A percentile compares a stretch with the other conserved stretches of the same genome.
Evolutionary conservation across 176 grass and related monocot species (phyloP).

Genomic region (Miscanthus lutarioriparius): DNA sequence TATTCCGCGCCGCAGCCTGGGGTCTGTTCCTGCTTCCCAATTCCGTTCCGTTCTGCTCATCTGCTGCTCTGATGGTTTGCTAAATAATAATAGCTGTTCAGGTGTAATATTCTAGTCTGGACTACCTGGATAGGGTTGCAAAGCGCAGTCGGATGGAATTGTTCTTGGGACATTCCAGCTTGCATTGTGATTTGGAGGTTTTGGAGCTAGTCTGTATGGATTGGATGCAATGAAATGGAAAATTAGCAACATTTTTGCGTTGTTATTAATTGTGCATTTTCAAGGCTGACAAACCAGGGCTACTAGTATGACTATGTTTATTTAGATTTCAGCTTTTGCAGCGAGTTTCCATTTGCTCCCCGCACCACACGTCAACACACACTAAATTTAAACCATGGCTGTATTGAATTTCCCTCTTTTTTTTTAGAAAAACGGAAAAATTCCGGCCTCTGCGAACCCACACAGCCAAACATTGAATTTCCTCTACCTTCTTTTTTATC

Average conservation of each 20-base stretch:
- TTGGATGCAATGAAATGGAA: background rate
- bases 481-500: too few relatives aligned
- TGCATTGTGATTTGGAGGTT: background rate
- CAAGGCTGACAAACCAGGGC: background rate
- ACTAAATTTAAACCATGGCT: background rate
- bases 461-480: too few relatives aligned
- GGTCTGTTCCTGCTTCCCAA: constrained; percentile 2
- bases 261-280: background rate
- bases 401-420: background rate
- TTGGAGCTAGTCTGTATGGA: background rate
- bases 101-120: background rate
- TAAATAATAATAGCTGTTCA: background rate
- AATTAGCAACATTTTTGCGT: background rate
- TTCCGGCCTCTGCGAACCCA: too few relatives aligned
- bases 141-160: background rate
- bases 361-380: background rate
- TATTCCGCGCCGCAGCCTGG: constrained; percentile 34
- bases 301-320: background rate
- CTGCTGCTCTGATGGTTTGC: background rate
- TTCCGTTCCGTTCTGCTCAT: background rate
- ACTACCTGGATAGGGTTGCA: background rate
- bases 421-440: too few relatives aligned
- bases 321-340: background rate
- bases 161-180: background rate
- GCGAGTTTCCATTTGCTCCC: background rate